A percentile compares a stretch with the other conserved stretches of the same genome.
phyloP scores from a whole-genome alignment of 2,329 filamentous ascomycete genomes.

The Microcera coccophila region DNA sequence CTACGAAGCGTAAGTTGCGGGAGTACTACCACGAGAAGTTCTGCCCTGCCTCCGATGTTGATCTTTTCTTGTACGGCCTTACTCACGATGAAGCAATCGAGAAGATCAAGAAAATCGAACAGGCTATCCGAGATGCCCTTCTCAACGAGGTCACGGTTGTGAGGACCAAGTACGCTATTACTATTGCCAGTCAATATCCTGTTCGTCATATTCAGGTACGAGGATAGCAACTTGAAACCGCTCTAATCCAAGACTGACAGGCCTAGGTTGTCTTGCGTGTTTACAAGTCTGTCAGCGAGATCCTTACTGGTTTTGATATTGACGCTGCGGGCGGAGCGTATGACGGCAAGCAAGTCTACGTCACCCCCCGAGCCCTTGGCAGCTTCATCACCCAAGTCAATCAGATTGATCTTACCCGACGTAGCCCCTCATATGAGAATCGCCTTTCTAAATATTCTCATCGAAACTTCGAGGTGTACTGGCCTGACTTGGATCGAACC shows the following conservation, averaged over 20 bases:
- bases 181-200: conserved; percentile 79
- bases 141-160: conserved; percentile 80
- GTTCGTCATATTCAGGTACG: conserved; percentile 68
- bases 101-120: conserved; percentile 81
- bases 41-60: conserved; percentile 80
- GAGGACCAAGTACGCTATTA: conserved; percentile 82
- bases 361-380: conserved; percentile 69
- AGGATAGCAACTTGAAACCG: neutral
- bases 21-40: conserved; percentile 79
- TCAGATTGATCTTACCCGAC: conserved; percentile 70
- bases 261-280: conserved; percentile 73
- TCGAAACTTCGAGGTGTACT: conserved; percentile 80
- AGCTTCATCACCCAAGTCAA: conserved; percentile 82
- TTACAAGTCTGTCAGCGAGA: conserved; percentile 79
- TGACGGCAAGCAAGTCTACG: conserved; percentile 75
- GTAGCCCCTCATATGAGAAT: conserved; percentile 84
- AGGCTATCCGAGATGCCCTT: conserved; percentile 69
- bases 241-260: conserved; percentile 6
- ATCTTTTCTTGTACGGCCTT: conserved; percentile 79
- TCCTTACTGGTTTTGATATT: conserved; percentile 84
- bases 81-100: conserved; percentile 72
- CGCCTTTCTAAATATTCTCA: conserved; percentile 81
- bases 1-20: conserved; percentile 59
- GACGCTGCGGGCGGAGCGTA: conserved; percentile 80
- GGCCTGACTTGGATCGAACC: conserved; percentile 69